Conservation (phyloP, 805 yeast species). For the Hanseniaspora valbyensis region DNA sequence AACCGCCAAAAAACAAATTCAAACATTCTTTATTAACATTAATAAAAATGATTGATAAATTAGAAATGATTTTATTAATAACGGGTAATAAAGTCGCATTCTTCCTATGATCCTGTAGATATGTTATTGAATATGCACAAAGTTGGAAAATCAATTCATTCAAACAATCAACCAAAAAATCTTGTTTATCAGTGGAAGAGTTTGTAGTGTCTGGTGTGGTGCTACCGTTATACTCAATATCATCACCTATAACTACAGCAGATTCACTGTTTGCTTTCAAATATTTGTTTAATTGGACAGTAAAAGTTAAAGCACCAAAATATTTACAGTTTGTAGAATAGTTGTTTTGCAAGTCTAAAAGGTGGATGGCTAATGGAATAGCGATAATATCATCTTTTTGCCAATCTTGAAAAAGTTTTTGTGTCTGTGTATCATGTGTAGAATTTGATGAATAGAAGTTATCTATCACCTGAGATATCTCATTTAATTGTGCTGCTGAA, state of each 20-base stretch:
- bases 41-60: slow-evolving; percentile 27
- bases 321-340: slow-evolving; percentile 26
- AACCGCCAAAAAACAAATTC: slow-evolving; percentile 9
- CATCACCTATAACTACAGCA: neutral
- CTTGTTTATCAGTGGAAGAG: neutral
- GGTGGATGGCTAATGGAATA: slow-evolving; percentile 23
- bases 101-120: neutral
- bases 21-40: slow-evolving; percentile 21
- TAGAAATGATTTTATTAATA: slow-evolving; percentile 30
- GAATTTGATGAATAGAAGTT: slow-evolving; percentile 25
- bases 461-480: slow-evolving; percentile 22
- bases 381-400: slow-evolving; percentile 26
- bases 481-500: neutral
- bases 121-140: neutral
- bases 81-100: neutral
- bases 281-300: slow-evolving; percentile 25
- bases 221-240: too few relatives aligned
- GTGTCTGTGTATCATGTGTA: slow-evolving; percentile 25
- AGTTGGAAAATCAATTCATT: neutral
- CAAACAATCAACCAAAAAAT: neutral
- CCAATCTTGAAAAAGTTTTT: slow-evolving; percentile 24
- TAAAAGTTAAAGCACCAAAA: slow-evolving; percentile 30
- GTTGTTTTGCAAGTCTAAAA: slow-evolving; percentile 18
- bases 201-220: neutral
- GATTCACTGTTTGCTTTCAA: slow-evolving; percentile 1